A percentile compares a stretch with the other conserved stretches of the same genome.
phyloP scores from a whole-genome alignment of 2,329 filamentous ascomycete species.

The Dactylella cylindrospora region DNA sequence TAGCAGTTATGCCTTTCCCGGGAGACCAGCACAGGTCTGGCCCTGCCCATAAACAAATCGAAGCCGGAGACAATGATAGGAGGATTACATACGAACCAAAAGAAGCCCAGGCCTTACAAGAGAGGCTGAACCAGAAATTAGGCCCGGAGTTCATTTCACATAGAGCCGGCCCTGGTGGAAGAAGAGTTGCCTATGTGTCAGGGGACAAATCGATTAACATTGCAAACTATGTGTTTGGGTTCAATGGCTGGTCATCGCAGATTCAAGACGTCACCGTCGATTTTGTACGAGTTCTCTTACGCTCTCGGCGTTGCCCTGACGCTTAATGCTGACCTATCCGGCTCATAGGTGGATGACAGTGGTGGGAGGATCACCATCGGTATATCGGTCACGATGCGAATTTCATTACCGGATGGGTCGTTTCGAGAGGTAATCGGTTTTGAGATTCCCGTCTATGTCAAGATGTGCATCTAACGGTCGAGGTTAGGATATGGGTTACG shows the following conservation, averaged over 20 bases:
- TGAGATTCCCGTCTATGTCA: not conserved
- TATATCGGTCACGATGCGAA: constrained; percentile 83
- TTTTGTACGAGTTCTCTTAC: constrained; percentile 61
- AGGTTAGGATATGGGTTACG: constrained; percentile 80
- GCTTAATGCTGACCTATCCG: constrained; percentile 5
- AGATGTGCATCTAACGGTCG: not conserved
- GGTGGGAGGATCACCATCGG: constrained; percentile 75
- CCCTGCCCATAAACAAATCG: constrained; percentile 2
- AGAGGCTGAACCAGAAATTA: constrained; percentile 84
- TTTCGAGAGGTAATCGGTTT: constrained; percentile 69
- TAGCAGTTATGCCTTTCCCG: constrained; percentile 20
- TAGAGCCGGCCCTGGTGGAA: constrained; percentile 76
- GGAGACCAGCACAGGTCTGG: not conserved
- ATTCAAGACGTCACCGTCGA: constrained; percentile 94
- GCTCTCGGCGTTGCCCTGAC: not conserved
- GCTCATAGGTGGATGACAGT: constrained; percentile 73
- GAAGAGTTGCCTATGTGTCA: constrained; percentile 89
- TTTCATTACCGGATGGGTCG: constrained; percentile 89
- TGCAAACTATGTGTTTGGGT: constrained; percentile 92
- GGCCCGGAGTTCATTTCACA: constrained; percentile 95
- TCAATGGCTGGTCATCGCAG: constrained; percentile 96
- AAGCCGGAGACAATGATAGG: not conserved
- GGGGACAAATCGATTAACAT: constrained; percentile 95
- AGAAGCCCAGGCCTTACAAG: constrained; percentile 84
- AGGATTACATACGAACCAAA: constrained; percentile 71